These are phyloP conservation scores for Maudiozyma bulderi DNA, from an alignment of 805 yeast genomes.

Conservation along the genomic window DNA sequence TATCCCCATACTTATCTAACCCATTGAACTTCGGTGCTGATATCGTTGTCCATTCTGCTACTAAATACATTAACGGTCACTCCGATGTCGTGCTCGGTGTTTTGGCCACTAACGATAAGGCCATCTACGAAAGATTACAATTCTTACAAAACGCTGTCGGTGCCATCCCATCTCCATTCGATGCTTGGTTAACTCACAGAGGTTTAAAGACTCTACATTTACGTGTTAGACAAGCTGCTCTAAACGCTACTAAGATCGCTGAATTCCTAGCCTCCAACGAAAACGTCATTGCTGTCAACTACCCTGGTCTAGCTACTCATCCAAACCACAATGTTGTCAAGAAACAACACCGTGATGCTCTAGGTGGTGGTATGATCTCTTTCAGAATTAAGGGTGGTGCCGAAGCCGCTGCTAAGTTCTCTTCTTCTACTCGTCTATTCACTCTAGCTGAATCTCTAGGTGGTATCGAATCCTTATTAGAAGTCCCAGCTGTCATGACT, in stretches of 20 bases:
- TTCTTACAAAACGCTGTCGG: conserved; percentile 85
- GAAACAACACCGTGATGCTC: conserved; percentile 70
- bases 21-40: conserved; percentile 81
- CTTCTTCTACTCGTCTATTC: conserved; percentile 65
- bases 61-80: conserved; percentile 88
- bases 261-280: conserved; percentile 44
- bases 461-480: conserved; percentile 77
- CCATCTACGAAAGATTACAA: conserved; percentile 51
- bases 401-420: conserved; percentile 61
- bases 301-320: conserved; percentile 72
- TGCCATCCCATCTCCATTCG: conserved; percentile 83
- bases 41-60: conserved; percentile 78
- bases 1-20: conserved; percentile 79
- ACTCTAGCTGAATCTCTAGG: conserved; percentile 86
- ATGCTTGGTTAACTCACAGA: conserved; percentile 87
- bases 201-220: conserved; percentile 81
- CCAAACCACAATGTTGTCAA: conserved; percentile 51
- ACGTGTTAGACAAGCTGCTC: conserved; percentile 62
- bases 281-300: conserved; percentile 58
- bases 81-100: conserved; percentile 87
- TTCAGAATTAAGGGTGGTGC: conserved; percentile 82
- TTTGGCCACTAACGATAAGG: conserved; percentile 57
- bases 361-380: conserved; percentile 89
- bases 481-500: conserved; percentile 87
- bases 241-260: conserved; percentile 60